These are phyloP conservation scores for Orbilia ellipsospora DNA, from an alignment of 2,329 filamentous ascomycete genomes.

Conservation along the genomic window DNA sequence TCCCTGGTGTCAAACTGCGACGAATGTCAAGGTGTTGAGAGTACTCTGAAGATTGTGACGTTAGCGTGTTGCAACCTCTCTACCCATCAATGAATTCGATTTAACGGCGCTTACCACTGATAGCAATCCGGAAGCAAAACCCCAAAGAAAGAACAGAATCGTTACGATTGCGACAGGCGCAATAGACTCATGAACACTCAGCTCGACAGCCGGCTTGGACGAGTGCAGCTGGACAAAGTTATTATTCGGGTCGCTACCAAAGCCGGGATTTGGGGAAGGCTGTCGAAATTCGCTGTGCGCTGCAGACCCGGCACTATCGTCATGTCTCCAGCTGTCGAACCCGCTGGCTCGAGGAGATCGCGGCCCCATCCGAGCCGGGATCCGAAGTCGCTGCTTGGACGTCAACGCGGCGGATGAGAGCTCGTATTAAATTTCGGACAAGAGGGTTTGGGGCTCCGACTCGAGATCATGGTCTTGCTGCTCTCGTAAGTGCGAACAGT, in stretches of 20 bases:
- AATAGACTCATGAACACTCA: constrained; percentile 51
- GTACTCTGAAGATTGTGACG: constrained; percentile 19
- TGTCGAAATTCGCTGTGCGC: constrained; percentile 47
- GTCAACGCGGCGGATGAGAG: constrained; percentile 50
- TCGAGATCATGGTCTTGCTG: constrained; percentile 39
- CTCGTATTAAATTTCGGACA: constrained; percentile 36
- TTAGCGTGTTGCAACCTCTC: constrained; percentile 22
- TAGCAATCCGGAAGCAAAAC: constrained; percentile 65
- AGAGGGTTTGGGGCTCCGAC: constrained; percentile 29
- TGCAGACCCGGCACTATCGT: constrained; percentile 42
- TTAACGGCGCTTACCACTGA: constrained; percentile 59
- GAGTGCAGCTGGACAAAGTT: constrained; percentile 51
- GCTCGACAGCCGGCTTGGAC: constrained; percentile 47
- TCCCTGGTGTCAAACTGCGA: constrained; percentile 61
- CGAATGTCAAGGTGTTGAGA: constrained; percentile 64
- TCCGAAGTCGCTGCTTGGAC: constrained; percentile 49
- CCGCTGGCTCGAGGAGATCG: constrained; percentile 51
- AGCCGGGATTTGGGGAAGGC: constrained; percentile 48
- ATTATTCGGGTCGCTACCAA: constrained; percentile 48
- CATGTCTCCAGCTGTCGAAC: constrained; percentile 49
- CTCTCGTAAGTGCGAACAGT: constrained; percentile 16
- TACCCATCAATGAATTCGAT: constrained; percentile 11
- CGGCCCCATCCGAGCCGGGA: constrained; percentile 52
- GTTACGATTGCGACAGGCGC: constrained; percentile 62
- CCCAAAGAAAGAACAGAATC: constrained; percentile 66